These are phyloP conservation scores for Gonapodya sp. DNA, from an alignment of 192 early-diverging fungal species.

Conservation along the genomic window DNA sequence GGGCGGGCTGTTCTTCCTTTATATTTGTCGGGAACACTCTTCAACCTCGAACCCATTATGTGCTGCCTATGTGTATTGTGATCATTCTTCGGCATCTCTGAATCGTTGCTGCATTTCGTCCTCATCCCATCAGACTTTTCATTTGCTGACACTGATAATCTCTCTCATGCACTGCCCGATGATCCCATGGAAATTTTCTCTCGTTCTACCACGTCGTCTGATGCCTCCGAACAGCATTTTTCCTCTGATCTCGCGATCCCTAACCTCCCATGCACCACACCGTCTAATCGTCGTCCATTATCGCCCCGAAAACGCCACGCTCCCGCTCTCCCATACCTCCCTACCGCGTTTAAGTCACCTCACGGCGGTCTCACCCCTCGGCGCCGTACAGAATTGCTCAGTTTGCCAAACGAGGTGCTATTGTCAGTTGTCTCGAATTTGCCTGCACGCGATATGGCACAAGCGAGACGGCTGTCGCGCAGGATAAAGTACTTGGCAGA, in stretches of 20 bases:
- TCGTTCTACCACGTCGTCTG: background rate
- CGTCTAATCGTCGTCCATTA: background rate
- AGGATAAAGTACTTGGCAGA: background rate
- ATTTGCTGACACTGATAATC: background rate
- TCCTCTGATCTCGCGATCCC: background rate
- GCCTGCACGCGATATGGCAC: background rate
- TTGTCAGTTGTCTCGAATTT: background rate
- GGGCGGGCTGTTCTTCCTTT: background rate
- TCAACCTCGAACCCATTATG: background rate
- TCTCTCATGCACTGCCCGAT: background rate
- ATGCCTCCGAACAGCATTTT: background rate
- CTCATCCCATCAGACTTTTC: background rate
- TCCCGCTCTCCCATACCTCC: background rate
- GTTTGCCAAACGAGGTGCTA: background rate
- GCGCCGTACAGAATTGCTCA: background rate
- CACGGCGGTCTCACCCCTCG: too few relatives aligned
- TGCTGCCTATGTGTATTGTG: background rate
- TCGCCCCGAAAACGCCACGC: background rate
- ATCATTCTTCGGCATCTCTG: too few relatives aligned
- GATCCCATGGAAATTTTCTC: background rate
- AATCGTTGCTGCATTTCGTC: background rate
- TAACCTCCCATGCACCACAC: background rate
- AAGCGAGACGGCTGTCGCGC: background rate
- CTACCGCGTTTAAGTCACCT: too few relatives aligned
- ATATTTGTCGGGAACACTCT: background rate